Base-by-base conservation (phyloP, 2,329 filamentous ascomycete genomes). In the Aureobasidium leucospermi region DNA sequence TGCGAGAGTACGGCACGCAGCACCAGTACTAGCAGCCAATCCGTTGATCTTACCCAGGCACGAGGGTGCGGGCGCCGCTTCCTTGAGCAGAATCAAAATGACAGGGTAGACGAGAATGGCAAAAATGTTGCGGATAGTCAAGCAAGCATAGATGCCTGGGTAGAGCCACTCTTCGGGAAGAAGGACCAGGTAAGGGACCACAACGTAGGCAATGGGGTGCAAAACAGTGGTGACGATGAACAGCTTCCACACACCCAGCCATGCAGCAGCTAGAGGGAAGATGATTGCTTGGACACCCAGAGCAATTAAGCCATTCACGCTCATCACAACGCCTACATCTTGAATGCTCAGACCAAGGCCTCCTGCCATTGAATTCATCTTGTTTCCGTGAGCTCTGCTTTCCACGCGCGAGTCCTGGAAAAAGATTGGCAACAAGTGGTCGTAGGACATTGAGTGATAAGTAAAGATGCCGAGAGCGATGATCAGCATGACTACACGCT, bases 391-490 rank as follows among this genome's bases (percentile, higher is more conserved):
- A 28, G 74, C 64, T 43, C 76, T 72, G 47, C 76, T 69, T 29
- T 73, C 70, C 63, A 74, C 75, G 32, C 82, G 81, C 42, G 85
- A 80, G 67, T 96, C 91, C 71, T 96, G 91, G 55, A 96, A 84
- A 74, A 96, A 96, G 61, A 96, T 96, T 7, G 92, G 92, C 58
- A 96, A 79, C 0, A 96, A 81, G 70, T 96, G 89, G 69, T 96
- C 93, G 73, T 90, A 96, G 0, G 88, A 91, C 91, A 96, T 96
- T 39, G 88, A 90, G 74, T 96, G 92, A 71, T 96, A 96, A 4
- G 90, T 94, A 75, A 96, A 96, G 63, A 96, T 89, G 46, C 88
- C 89, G 49, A 96, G 76, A 1, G 92, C 87, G n/a, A 90, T 68
- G 41, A 94, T 85, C 57, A 96, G 82, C 72, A 88, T 85, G 65